Evolutionary conservation across 2,329 filamentous ascomycete genomes (phyloP), one percentile per base, ranked within the genome.

Genomic region (Trichoderma atroviride): DNA sequence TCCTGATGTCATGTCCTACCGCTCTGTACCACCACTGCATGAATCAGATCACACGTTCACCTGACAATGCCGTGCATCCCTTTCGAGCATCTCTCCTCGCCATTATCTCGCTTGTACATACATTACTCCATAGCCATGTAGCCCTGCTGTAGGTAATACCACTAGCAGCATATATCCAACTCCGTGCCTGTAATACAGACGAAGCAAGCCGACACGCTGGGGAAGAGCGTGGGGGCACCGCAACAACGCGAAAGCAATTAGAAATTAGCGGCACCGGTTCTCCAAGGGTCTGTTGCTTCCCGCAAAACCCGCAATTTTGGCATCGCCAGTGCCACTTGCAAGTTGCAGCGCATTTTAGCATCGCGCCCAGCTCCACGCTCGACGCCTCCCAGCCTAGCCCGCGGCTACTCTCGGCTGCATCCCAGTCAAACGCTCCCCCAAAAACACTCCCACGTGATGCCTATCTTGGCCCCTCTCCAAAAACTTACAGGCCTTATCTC

Each of bases 331-430:
- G 16, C 27, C 53, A 19, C 2, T 2, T 33, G 16, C 29, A 56
- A 19, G 3, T 2, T 33, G 16, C 29, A 56, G 53, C 19, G 53
- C 5, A 6, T 56, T 35, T 57, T 50, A 50, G 22, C 47, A 50
- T 50, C 22, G 22, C 47, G 22, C 22, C 22, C 50, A 62, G 59
- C 61, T 56, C 57, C 65, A 68, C 61, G 59, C 19, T 9, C 1
- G 16, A 43, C 37, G 37, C 37, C 56, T 33, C 57, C 33, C 22
- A 29, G 22, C 40, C 35, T 67, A 67, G 53, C 40, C 63, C 10
- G 74, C 74, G 61, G 74, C 72, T 76, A 75, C 71, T 60, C 69
- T 72, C 74, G 74, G 74, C 65, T 58, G 71, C 68, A 53, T 29
- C 33, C 50, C 43, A 27, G 33, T n/a, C 19, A 24, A 50, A 27